phyloP scores from a whole-genome alignment of 177 flowering plant species.

The Vitis hybrid region DNA sequence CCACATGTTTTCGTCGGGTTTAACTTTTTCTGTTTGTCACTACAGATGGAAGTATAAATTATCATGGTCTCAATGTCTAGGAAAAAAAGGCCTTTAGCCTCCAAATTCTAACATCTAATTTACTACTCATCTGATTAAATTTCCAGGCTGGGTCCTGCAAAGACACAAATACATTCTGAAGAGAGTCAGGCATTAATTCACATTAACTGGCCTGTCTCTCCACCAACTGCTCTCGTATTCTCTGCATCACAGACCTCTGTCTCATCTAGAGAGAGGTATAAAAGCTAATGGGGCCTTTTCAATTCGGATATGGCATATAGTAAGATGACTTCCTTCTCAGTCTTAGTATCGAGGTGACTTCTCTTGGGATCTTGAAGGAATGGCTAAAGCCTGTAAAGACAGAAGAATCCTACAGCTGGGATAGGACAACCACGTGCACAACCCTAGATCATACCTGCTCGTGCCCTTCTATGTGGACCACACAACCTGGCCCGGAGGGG shows the following conservation, averaged over 20 bases:
- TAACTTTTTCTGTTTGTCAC: too few relatives aligned
- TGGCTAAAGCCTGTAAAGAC: not conserved
- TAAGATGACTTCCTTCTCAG: slow-evolving; percentile 9
- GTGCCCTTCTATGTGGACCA: slow-evolving; percentile 2
- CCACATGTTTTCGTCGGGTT: too few relatives aligned
- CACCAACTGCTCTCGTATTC: slow-evolving; percentile 3
- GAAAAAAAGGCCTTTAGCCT: too few relatives aligned
- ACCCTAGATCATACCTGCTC: not conserved
- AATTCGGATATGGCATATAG: not conserved
- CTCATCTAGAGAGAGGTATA: not conserved
- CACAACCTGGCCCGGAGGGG: slow-evolving; percentile 11
- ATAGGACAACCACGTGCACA: slow-evolving; percentile 16
- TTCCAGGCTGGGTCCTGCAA: too few relatives aligned
- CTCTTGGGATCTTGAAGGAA: slow-evolving; percentile 1
- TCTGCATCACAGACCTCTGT: slow-evolving; percentile 2
- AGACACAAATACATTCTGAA: not conserved
- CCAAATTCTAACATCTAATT: too few relatives aligned
- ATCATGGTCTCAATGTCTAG: too few relatives aligned
- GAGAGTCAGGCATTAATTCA: not conserved
- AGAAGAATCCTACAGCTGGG: not conserved
- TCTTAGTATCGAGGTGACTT: slow-evolving; percentile 12
- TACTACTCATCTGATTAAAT: too few relatives aligned
- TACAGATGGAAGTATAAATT: too few relatives aligned
- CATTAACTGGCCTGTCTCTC: slow-evolving; percentile 9
- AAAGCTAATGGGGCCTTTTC: not conserved